These are phyloP conservation scores for Quercus ilex DNA, from an alignment of 306 rosid genomes.

Conservation along the genomic window DNA sequence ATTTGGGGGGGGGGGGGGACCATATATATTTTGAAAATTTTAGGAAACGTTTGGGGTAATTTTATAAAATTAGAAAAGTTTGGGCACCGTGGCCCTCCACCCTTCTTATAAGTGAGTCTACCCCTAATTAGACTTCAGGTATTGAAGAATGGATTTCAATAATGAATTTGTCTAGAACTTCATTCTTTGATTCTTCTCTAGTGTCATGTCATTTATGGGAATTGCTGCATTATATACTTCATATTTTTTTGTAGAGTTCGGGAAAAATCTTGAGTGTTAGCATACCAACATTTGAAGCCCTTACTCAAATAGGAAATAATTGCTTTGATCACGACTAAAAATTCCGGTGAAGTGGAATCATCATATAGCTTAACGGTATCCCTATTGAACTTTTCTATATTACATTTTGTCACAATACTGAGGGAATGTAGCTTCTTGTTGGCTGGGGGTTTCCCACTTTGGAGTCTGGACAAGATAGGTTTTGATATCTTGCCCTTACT, in stretches of 20 bases:
- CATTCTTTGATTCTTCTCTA: neutral
- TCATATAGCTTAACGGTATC: conserved; percentile 92
- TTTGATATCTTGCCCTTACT: too few relatives aligned
- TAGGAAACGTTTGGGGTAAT: too few relatives aligned
- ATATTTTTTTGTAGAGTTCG: conserved; percentile 50
- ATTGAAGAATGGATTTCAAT: too few relatives aligned
- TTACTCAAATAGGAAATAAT: conserved; percentile 82
- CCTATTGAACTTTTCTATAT: conserved; percentile 18
- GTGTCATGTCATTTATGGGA: neutral
- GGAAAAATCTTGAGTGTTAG: conserved; percentile 78
- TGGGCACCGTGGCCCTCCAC: too few relatives aligned
- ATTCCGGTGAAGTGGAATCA: conserved; percentile 90
- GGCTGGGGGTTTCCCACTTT: neutral
- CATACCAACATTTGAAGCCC: conserved; percentile 80
- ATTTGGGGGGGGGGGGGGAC: too few relatives aligned
- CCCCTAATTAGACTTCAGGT: too few relatives aligned
- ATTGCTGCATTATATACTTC: neutral
- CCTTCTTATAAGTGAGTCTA: too few relatives aligned
- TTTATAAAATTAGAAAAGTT: too few relatives aligned
- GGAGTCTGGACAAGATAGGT: too few relatives aligned
- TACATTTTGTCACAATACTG: neutral
- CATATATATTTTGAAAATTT: too few relatives aligned
- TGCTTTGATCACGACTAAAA: conserved; percentile 71
- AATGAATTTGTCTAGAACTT: neutral
- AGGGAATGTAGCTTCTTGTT: neutral